Evolutionary conservation across 2,329 filamentous ascomycete species (phyloP).

Genomic region (Sporothrix pseudoabietina): DNA sequence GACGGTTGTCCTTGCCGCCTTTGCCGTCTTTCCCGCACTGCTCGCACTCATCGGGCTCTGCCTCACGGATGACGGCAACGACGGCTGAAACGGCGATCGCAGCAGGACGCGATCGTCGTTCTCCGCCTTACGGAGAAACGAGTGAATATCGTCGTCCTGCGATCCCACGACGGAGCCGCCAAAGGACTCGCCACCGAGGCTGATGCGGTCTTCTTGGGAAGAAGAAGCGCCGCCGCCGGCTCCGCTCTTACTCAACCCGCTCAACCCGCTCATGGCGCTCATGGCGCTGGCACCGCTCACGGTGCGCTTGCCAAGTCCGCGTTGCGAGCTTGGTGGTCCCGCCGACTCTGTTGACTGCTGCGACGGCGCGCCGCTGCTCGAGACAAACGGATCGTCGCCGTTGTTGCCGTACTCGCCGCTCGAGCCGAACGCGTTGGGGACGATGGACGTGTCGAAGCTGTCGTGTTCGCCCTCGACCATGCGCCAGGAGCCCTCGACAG

Average conservation of each 20-base stretch:
- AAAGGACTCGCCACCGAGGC: conserved; percentile 41
- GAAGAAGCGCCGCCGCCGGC: conserved; percentile 11
- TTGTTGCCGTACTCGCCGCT: conserved; percentile 39
- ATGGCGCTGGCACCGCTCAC: conserved; percentile 7
- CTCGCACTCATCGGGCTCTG: conserved; percentile 38
- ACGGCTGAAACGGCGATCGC: conserved; percentile 58
- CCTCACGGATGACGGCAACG: conserved; percentile 47
- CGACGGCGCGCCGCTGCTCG: conserved; percentile 43
- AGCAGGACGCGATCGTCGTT: conserved; percentile 60
- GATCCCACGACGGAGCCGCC: conserved; percentile 50
- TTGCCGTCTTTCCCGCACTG: neutral
- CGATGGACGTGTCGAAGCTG: conserved; percentile 60
- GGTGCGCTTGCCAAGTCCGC: conserved; percentile 6
- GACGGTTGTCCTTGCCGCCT: conserved; percentile 19
- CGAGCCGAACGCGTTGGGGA: conserved; percentile 49
- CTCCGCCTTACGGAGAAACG: conserved; percentile 56
- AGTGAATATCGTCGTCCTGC: conserved; percentile 58
- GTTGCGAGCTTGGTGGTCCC: neutral
- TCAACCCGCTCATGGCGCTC: neutral
- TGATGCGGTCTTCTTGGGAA: conserved; percentile 16
- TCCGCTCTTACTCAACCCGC: neutral
- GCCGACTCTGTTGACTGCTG: conserved; percentile 39
- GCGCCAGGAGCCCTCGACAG: conserved; percentile 61
- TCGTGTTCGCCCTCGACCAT: conserved; percentile 63
- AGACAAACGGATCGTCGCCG: conserved; percentile 23